phyloP scores from a whole-genome alignment of 1,139 yeast genomes.

The Pichia sp. region DNA sequence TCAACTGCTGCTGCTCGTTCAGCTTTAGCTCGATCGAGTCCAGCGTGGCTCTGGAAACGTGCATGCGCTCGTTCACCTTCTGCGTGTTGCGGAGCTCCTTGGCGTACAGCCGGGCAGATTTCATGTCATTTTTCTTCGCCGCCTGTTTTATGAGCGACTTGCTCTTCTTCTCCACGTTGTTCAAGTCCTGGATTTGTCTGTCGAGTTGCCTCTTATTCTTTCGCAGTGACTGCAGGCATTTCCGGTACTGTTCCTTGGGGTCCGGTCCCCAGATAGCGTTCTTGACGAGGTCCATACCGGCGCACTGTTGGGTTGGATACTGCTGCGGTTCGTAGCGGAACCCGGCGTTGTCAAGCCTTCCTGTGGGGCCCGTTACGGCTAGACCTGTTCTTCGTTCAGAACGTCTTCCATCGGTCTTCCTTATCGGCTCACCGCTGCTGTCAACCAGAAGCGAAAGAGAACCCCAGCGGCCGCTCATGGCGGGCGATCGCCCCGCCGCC shows the following conservation, averaged over 20 bases:
- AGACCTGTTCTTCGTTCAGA: no score
- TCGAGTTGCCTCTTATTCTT: conserved; percentile 84
- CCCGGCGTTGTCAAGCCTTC: no score
- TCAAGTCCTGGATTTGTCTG: conserved; percentile 63
- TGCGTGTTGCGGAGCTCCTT: conserved; percentile 72
- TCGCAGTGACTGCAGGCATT: conserved; percentile 75
- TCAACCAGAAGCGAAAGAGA: background rate
- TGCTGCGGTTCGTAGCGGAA: no score
- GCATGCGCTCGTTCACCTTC: conserved; percentile 69
- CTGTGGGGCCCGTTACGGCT: no score
- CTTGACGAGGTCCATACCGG: conserved; percentile 66
- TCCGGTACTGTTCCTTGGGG: conserved; percentile 80
- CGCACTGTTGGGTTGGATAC: no score
- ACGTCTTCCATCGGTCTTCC: no score
- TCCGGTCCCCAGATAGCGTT: conserved; percentile 93
- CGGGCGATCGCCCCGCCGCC: no score
- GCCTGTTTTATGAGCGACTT: conserved; percentile 67
- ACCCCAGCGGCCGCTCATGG: background rate
- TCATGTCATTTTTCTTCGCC: conserved; percentile 74
- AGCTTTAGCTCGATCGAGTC: conserved; percentile 84
- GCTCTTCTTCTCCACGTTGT: conserved; percentile 63
- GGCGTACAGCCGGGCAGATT: conserved; percentile 75
- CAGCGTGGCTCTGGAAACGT: conserved; percentile 78
- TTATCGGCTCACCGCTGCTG: background rate
- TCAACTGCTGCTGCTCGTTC: conserved; percentile 87